These are phyloP conservation scores for Trichoderma orchidacearum DNA, from an alignment of 495 filamentous ascomycete genomes.

Conservation along the genomic window DNA sequence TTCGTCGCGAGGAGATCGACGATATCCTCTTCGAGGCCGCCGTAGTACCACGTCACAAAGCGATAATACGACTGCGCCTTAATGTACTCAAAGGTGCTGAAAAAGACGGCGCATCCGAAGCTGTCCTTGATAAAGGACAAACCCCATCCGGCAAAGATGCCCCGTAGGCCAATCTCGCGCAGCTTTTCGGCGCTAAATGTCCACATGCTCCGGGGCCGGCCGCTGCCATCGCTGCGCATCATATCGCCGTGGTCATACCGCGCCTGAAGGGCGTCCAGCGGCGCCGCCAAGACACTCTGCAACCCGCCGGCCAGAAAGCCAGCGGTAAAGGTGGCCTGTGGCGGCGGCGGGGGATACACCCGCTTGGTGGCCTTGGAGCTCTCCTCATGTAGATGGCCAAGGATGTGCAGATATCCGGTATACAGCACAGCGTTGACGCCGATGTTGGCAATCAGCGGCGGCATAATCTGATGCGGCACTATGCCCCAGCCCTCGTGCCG, in stretches of 20 bases:
- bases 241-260: slow-evolving; percentile 61
- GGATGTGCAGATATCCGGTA: slow-evolving; percentile 71
- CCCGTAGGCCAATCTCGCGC: slow-evolving; percentile 61
- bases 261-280: slow-evolving; percentile 77
- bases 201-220: slow-evolving; percentile 57
- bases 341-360: slow-evolving; percentile 60
- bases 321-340: slow-evolving; percentile 53
- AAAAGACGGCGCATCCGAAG: slow-evolving; percentile 72
- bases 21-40: slow-evolving; percentile 33
- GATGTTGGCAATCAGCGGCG: slow-evolving; percentile 75
- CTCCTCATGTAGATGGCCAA: slow-evolving; percentile 60
- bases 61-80: slow-evolving; percentile 76
- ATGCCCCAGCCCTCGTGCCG: slow-evolving; percentile 72
- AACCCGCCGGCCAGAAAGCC: slow-evolving; percentile 66
- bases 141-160: slow-evolving; percentile 72
- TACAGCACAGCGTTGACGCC: slow-evolving; percentile 78
- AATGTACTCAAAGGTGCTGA: slow-evolving; percentile 72
- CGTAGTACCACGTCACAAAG: slow-evolving; percentile 69
- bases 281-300: slow-evolving; percentile 70
- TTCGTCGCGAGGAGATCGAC: slow-evolving; percentile 25
- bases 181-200: slow-evolving; percentile 61
- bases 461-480: slow-evolving; percentile 77
- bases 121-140: slow-evolving; percentile 71
- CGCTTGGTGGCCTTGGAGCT: slow-evolving; percentile 53
- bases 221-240: slow-evolving; percentile 35